phyloP scores from a whole-genome alignment of 2,329 filamentous ascomycete genomes.

The Madurella mycetomatis region DNA sequence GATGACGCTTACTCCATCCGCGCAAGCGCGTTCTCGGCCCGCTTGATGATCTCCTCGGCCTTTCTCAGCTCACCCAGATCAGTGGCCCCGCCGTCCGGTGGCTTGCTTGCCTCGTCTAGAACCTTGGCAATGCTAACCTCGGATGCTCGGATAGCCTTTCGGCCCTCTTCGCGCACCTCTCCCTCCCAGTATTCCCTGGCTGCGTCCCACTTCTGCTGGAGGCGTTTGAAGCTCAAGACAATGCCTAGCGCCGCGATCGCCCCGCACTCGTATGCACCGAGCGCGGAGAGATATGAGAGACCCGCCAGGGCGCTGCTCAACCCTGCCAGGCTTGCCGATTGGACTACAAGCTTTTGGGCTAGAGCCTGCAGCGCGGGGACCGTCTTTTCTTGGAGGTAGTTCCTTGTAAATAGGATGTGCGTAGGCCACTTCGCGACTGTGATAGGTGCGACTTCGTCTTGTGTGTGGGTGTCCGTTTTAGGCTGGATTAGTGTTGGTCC shows the following conservation, averaged over 20 bases:
- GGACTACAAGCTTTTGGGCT: slow-evolving; percentile 69
- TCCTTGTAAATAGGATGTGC: slow-evolving; percentile 68
- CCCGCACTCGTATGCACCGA: slow-evolving; percentile 57
- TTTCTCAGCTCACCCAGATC: slow-evolving; percentile 34
- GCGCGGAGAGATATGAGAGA: slow-evolving; percentile 53
- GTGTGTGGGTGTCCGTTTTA: neutral
- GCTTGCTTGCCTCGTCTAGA: slow-evolving; percentile 34
- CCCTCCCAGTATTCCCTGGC: slow-evolving; percentile 60
- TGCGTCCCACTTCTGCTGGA: slow-evolving; percentile 61
- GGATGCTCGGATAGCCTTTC: slow-evolving; percentile 55
- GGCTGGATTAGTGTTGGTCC: slow-evolving; percentile 21
- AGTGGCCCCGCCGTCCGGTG: slow-evolving; percentile 14
- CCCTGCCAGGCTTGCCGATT: slow-evolving; percentile 69
- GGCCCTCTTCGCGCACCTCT: slow-evolving; percentile 62
- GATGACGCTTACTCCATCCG: slow-evolving; percentile 39
- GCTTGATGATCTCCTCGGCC: slow-evolving; percentile 43
- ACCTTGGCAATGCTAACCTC: slow-evolving; percentile 50
- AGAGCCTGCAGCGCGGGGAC: slow-evolving; percentile 68
- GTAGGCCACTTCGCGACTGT: slow-evolving; percentile 59
- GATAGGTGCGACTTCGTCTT: slow-evolving; percentile 3
- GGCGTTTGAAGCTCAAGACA: slow-evolving; percentile 53
- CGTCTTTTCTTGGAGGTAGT: slow-evolving; percentile 60
- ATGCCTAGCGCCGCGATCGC: slow-evolving; percentile 58
- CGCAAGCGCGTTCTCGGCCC: slow-evolving; percentile 46
- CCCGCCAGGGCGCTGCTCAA: slow-evolving; percentile 52